Evolutionary conservation across 2,329 filamentous ascomycete genomes (phyloP).

Genomic region (Sphaerulina vaccinii): DNA sequence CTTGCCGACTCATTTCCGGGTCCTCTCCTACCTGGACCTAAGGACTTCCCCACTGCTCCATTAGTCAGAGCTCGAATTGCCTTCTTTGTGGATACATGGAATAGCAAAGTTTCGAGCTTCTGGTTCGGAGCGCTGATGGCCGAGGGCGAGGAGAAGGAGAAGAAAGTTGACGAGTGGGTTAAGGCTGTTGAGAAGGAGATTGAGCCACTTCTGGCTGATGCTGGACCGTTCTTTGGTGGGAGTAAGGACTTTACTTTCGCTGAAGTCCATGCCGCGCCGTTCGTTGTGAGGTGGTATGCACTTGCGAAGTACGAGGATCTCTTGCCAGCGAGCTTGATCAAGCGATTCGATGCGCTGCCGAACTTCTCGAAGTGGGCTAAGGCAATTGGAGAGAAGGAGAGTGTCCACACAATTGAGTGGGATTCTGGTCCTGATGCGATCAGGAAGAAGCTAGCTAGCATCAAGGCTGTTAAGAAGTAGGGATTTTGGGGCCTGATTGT

Average conservation of each 20-base stretch:
- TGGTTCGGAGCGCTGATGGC: constrained; percentile 49
- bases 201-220: constrained; percentile 63
- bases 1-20: constrained; percentile 68
- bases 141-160: constrained; percentile 50
- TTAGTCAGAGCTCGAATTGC: constrained; percentile 55
- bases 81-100: constrained; percentile 72
- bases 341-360: constrained; percentile 57
- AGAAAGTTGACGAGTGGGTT: constrained; percentile 53
- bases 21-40: constrained; percentile 60
- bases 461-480: constrained; percentile 26
- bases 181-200: constrained; percentile 65
- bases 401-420: constrained; percentile 61
- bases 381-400: constrained; percentile 46
- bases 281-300: constrained; percentile 58
- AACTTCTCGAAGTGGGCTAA: constrained; percentile 42
- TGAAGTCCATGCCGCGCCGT: constrained; percentile 69
- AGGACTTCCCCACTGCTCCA: constrained; percentile 46
- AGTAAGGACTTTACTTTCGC: constrained; percentile 63
- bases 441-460: constrained; percentile 44
- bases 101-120: constrained; percentile 56
- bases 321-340: constrained; percentile 50
- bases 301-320: constrained; percentile 56
- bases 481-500: neutral
- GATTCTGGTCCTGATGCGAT: constrained; percentile 41
- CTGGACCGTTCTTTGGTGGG: constrained; percentile 48